Base-by-base conservation (phyloP, 371 early-diverging fungal genomes). In the Haplosporangium sp. region DNA sequence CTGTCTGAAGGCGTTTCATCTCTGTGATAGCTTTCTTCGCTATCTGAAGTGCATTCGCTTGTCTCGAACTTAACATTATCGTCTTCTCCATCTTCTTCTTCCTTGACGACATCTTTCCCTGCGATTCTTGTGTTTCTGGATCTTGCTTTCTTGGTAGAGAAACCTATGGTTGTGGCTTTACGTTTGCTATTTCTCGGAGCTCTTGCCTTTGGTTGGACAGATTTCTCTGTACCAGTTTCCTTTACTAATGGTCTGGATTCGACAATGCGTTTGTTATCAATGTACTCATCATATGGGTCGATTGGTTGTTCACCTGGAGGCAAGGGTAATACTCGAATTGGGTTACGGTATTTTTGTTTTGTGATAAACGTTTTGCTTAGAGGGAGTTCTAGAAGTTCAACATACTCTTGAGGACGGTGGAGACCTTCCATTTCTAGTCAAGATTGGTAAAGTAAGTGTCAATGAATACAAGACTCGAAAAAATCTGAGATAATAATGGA, bases 401-500 rank as follows among this genome's bases (percentile, higher is more conserved):
- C 40, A 20, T 78, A 78, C 13, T 72, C 78, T 4, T 63, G 53
- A 3, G 78, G 78, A 3, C 74, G 67, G 20, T 78, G 63, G 15
- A 78, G 67, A 1, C 47, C 37, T 2, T 59, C 47, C 74, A 73
- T 69, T 11, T 39, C 67, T 44, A 35, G 0, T 20, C 39, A 11
- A 47, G 35, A 34, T 27, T 13, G 35, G 27, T 27, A 27, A 27
- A 27, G 27, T 27, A 0, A 27, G 27, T 27, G 27, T 27, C 27
- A 27, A 27, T 27, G 27, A 27, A 27, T 27, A 27, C 27, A 27
- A 27, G 27, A 27, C 27, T 27, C 27, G 27, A 27, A 27, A 27
- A 27, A 0, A 27, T 27, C 27, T 27, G 27, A 27, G 27, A 27
- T 27, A 27, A 27, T 35, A 11, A 27, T 27, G 58, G 20, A 13